A percentile compares a stretch with the other conserved stretches of the same genome.
phyloP scores from a whole-genome alignment of 176 grass and related monocot genomes.

The Dendrocalamus sinicus region DNA sequence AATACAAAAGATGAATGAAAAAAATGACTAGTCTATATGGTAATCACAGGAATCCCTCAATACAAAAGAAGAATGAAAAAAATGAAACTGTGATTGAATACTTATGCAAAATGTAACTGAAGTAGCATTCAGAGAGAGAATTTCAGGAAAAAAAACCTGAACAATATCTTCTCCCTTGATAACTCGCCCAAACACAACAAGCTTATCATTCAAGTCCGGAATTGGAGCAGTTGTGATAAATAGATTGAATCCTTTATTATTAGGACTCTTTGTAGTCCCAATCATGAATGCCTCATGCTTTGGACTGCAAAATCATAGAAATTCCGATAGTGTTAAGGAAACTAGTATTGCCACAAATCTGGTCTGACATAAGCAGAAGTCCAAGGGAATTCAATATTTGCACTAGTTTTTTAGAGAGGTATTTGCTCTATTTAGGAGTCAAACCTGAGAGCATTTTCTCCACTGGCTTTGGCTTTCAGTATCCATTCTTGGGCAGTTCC shows the following conservation, averaged over 20 bases:
- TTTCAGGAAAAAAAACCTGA: slow-evolving; percentile 62
- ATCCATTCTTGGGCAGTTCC: slow-evolving; percentile 83
- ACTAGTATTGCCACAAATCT: not conserved
- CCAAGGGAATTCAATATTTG: slow-evolving; percentile 25
- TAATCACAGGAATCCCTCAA: not conserved
- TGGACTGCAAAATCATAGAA: slow-evolving; percentile 61
- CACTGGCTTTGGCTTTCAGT: slow-evolving; percentile 78
- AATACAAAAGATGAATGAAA: slow-evolving; percentile 14
- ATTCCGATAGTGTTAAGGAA: slow-evolving; percentile 19
- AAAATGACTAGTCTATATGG: no score
- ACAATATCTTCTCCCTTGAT: slow-evolving; percentile 89
- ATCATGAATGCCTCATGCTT: slow-evolving; percentile 95
- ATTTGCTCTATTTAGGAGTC: slow-evolving; percentile 23
- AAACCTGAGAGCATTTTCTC: slow-evolving; percentile 80
- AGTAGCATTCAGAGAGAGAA: slow-evolving; percentile 18
- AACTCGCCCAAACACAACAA: slow-evolving; percentile 87
- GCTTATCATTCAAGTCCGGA: slow-evolving; percentile 87
- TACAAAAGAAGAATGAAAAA: not conserved
- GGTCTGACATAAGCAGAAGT: slow-evolving; percentile 17
- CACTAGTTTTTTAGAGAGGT: not conserved
- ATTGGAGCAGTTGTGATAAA: slow-evolving; percentile 97
- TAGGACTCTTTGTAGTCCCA: slow-evolving; percentile 73
- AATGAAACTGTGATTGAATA: not conserved
- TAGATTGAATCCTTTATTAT: slow-evolving; percentile 89
- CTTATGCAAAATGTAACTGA: not conserved